These are phyloP conservation scores for Clausena lansium DNA, from an alignment of 345 rosid species.

Conservation along the genomic window DNA sequence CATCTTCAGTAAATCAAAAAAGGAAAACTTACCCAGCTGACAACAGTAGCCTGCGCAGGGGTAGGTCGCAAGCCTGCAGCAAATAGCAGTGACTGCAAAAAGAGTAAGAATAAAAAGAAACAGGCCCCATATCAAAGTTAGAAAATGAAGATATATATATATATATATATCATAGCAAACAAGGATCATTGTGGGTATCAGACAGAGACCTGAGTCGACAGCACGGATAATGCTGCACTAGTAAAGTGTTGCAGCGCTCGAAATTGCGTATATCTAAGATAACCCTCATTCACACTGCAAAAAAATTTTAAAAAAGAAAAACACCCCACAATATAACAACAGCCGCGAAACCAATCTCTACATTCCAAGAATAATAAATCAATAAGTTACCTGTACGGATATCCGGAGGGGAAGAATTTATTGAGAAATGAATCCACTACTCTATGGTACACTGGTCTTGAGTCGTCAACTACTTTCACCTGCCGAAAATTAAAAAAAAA, in stretches of 20 bases:
- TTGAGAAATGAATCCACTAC: conserved; percentile 71
- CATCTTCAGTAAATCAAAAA: neutral
- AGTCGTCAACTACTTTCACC: conserved; percentile 73
- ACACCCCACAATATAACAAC: neutral
- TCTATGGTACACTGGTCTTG: conserved; percentile 56
- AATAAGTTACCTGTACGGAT: conserved; percentile 71
- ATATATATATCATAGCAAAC: neutral
- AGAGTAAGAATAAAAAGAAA: conserved; percentile 42
- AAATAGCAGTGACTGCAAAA: conserved; percentile 87
- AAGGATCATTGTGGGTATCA: neutral
- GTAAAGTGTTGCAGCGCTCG: conserved; percentile 86
- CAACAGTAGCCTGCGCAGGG: conserved; percentile 92
- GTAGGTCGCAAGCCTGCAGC: conserved; percentile 98
- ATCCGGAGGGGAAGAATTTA: conserved; percentile 90
- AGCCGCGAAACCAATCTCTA: neutral
- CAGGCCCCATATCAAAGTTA: neutral
- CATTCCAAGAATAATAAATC: neutral
- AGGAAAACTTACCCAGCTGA: conserved; percentile 77
- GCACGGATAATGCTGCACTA: conserved; percentile 81
- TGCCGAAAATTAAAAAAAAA: conserved; percentile 13
- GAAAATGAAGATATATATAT: neutral
- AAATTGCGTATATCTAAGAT: conserved; percentile 84
- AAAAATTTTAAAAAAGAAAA: neutral
- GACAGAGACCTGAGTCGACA: conserved; percentile 88
- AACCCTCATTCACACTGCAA: conserved; percentile 89